A percentile compares a stretch with the other conserved stretches of the same genome.
phyloP scores from a whole-genome alignment of 768 basidiomycete genomes.

The Paxillus involutus region DNA sequence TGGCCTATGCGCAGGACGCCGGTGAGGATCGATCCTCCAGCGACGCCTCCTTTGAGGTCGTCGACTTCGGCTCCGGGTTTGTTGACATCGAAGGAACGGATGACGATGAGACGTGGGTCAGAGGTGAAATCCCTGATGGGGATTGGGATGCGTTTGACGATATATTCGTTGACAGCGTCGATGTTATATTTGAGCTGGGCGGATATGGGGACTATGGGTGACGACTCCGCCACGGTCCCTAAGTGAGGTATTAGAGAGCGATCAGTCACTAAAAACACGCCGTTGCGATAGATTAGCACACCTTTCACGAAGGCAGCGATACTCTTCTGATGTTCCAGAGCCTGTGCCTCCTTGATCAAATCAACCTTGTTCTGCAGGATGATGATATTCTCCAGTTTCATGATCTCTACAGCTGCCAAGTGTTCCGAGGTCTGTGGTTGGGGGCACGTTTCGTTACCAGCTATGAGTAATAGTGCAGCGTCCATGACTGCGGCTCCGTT shows the following conservation, averaged over 20 bases:
- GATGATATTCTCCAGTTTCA: conserved; percentile 97
- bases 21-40: conserved; percentile 93
- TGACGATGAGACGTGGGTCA: conserved; percentile 93
- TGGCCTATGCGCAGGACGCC: conserved; percentile 88
- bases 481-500: conserved; percentile 99
- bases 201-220: conserved; percentile 98
- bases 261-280: background rate
- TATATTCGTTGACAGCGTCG: conserved; percentile 98
- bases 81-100: conserved; percentile 99
- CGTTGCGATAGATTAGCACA: conserved; percentile 26
- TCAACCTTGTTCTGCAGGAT: conserved; percentile 99
- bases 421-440: conserved; percentile 99
- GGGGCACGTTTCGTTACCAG: conserved; percentile 98
- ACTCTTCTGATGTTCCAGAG: conserved; percentile 94
- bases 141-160: conserved; percentile 94
- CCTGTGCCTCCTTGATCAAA: conserved; percentile 92
- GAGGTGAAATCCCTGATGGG: conserved; percentile 92
- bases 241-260: background rate
- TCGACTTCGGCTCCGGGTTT: conserved; percentile 97
- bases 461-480: conserved; percentile 91
- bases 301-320: conserved; percentile 96
- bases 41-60: conserved; percentile 97
- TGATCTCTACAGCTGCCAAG: conserved; percentile 97
- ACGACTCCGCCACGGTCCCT: conserved; percentile 97
- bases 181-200: conserved; percentile 99